phyloP scores from a whole-genome alignment of 306 rosid species.

The Rosa multiflora region DNA sequence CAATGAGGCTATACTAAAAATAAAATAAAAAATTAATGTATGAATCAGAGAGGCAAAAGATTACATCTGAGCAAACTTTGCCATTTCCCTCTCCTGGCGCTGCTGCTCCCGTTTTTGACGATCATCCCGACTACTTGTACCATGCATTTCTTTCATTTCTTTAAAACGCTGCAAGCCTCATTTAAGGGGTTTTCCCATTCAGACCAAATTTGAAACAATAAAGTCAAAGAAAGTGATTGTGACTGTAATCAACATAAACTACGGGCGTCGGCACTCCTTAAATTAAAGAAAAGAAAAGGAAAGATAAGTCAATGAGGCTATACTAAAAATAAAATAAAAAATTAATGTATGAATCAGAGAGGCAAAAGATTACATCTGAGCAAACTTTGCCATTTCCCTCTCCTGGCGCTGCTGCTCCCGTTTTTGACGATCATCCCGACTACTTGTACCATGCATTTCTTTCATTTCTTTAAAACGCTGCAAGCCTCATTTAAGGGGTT shows the following conservation, averaged over 20 bases:
- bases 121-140: slow-evolving; percentile 82
- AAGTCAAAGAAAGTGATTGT: background rate
- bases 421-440: slow-evolving; percentile 89
- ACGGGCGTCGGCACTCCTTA: too few species aligned
- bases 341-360: background rate
- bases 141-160: slow-evolving; percentile 98
- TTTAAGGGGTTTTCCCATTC: slow-evolving; percentile 15
- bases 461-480: slow-evolving; percentile 96
- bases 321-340: background rate
- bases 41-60: background rate
- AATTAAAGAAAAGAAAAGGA: slow-evolving; percentile 23
- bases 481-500: slow-evolving; percentile 24
- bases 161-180: slow-evolving; percentile 74
- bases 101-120: slow-evolving; percentile 91
- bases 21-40: background rate
- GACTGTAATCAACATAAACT: slow-evolving; percentile 7
- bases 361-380: slow-evolving; percentile 55
- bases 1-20: background rate
- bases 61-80: slow-evolving; percentile 84
- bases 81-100: slow-evolving; percentile 87
- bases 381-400: slow-evolving; percentile 82
- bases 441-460: slow-evolving; percentile 91
- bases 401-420: slow-evolving; percentile 94
- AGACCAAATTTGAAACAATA: slow-evolving; percentile 8
- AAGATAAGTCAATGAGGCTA: slow-evolving; percentile 1